phyloP scores from a whole-genome alignment of 495 filamentous ascomycete genomes.

The Podospora pseudoanserina region DNA sequence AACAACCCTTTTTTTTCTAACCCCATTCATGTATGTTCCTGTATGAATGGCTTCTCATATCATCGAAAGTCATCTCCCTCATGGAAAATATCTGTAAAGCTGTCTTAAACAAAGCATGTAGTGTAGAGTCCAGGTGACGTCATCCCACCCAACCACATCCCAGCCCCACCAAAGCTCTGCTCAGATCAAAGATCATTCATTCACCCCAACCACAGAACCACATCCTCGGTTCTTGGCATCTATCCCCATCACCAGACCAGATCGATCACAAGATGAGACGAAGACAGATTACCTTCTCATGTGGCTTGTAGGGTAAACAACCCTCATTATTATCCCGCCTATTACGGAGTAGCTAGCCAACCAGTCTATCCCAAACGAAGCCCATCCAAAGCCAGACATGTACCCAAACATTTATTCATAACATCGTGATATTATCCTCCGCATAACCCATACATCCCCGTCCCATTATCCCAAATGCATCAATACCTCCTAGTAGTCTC shows the following conservation, averaged over 20 bases:
- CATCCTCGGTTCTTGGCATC: not conserved
- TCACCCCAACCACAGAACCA: not conserved
- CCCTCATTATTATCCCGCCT: not conserved
- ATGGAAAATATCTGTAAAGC: no score
- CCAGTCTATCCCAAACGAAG: not conserved
- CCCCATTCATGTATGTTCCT: no score
- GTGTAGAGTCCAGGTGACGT: not conserved
- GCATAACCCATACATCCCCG: not conserved
- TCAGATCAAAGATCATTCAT: not conserved
- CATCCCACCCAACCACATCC: not conserved
- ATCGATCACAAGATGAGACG: not conserved
- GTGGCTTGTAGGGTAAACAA: not conserved
- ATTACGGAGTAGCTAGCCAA: not conserved
- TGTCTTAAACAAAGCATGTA: not conserved
- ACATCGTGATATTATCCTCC: not conserved
- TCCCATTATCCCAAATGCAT: not conserved
- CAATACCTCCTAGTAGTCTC: conserved; percentile 4
- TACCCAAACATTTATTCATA: not conserved
- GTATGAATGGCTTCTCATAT: no score
- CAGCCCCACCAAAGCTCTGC: not conserved
- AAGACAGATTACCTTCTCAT: not conserved
- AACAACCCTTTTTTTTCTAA: no score
- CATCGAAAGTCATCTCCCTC: no score
- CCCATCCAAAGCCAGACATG: not conserved
- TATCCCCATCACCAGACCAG: not conserved